Percentiles rank a stretch among this genome's conserved stretches.
These are phyloP conservation scores for Fraxinus excelsior DNA, from an alignment of 257 asterid genomes.

Conservation along the genomic window DNA sequence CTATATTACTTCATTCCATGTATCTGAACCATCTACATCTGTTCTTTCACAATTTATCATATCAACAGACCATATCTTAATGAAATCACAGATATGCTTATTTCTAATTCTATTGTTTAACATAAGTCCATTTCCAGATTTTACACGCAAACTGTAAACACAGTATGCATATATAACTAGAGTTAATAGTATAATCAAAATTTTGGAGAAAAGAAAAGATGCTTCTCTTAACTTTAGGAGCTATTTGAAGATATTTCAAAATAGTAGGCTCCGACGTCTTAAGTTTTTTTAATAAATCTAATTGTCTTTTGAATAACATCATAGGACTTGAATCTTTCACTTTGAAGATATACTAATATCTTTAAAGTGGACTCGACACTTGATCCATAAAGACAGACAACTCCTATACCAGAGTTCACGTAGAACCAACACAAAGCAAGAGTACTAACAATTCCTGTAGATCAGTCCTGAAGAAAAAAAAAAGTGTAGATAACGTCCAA, in stretches of 20 bases:
- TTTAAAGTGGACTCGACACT: not conserved
- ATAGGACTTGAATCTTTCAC: not conserved
- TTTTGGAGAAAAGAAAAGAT: not conserved
- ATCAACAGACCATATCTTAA: not conserved
- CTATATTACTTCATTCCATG: not conserved
- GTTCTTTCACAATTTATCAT: not conserved
- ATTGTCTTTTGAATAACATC: too few relatives aligned
- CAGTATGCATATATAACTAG: too few relatives aligned
- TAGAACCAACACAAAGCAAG: not conserved
- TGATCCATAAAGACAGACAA: not conserved
- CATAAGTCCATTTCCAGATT: not conserved
- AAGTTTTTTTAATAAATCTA: too few relatives aligned
- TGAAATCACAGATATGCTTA: not conserved
- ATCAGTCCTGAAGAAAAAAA: not conserved
- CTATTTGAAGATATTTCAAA: not conserved
- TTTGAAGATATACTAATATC: not conserved
- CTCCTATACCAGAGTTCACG: not conserved
- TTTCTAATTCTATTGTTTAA: not conserved
- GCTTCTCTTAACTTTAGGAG: too few relatives aligned
- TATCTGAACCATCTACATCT: not conserved
- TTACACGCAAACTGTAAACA: not conserved
- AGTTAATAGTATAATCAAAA: not conserved
- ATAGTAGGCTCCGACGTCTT: not conserved
- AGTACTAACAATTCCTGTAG: not conserved
- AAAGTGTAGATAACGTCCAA: not conserved